A percentile compares a stretch with the other conserved stretches of the same genome.
phyloP scores from a whole-genome alignment of 1,284 basidiomycete genomes.

The Rhodotorula sp. region DNA sequence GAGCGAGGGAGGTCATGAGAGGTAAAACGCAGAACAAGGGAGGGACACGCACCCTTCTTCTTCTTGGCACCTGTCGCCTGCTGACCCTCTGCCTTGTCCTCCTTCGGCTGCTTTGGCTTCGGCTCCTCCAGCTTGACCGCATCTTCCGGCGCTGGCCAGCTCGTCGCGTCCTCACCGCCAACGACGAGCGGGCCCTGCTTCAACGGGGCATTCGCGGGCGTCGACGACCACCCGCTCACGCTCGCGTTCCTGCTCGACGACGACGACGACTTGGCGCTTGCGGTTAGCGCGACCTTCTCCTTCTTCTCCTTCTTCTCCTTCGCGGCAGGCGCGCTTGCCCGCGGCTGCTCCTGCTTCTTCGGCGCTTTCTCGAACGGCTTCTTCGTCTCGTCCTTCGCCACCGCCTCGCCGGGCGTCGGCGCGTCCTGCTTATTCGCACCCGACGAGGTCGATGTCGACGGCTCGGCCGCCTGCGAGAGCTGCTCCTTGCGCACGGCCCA shows the following conservation, averaged over 20 bases:
- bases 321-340: neutral
- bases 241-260: neutral
- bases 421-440: neutral
- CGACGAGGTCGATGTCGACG: neutral
- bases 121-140: constrained; percentile 13
- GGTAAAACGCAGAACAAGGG: neutral
- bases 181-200: constrained; percentile 20
- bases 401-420: no score
- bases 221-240: constrained; percentile 1
- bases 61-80: constrained; percentile 14
- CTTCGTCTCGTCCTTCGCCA: constrained; percentile 1
- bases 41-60: constrained; percentile 36
- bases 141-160: constrained; percentile 36
- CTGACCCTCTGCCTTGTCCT: constrained; percentile 10
- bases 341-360: constrained; percentile 14
- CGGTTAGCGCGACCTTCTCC: neutral
- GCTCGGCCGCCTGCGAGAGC: constrained; percentile 12
- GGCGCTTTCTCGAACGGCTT: constrained; percentile 8
- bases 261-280: neutral
- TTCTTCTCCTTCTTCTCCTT: constrained; percentile 4
- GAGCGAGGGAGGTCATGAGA: neutral
- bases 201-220: neutral
- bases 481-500: constrained; percentile 41
- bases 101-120: constrained; percentile 8
- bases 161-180: constrained; percentile 26